Percentiles rank a stretch among this genome's conserved stretches.
Conservation (phyloP, 2,329 filamentous ascomycete genomes). For the Cadophora sp. region DNA sequence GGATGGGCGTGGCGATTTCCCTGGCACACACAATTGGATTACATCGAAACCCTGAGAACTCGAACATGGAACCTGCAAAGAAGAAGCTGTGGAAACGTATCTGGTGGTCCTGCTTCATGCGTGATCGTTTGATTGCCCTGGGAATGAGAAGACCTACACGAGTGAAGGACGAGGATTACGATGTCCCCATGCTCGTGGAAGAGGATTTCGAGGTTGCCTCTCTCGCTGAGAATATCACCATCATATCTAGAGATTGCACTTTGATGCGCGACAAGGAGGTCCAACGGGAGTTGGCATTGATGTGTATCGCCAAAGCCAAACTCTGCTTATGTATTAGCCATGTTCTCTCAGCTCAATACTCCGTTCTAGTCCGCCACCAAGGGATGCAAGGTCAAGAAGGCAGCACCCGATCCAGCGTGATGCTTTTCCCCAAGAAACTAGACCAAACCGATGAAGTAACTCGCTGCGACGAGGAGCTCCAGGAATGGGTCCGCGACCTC, state of each 20-base stretch:
- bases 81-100: conserved; percentile 92
- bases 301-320: conserved; percentile 93
- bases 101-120: conserved; percentile 98
- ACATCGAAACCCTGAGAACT: conserved; percentile 83
- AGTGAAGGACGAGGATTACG: conserved; percentile 92
- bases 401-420: conserved; percentile 75
- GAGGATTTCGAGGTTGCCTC: conserved; percentile 82
- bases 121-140: conserved; percentile 88
- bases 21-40: conserved; percentile 92
- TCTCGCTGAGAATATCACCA: conserved; percentile 70
- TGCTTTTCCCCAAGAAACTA: conserved; percentile 88
- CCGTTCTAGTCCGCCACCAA: conserved; percentile 84
- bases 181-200: conserved; percentile 87
- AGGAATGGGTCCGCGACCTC: conserved; percentile 77
- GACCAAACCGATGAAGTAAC: conserved; percentile 81
- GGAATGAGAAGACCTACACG: conserved; percentile 93
- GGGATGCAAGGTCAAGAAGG: conserved; percentile 78
- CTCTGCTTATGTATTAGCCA: conserved; percentile 89
- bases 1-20: conserved; percentile 96
- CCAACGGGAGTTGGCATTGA: conserved; percentile 79
- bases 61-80: conserved; percentile 74
- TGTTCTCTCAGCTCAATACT: conserved; percentile 91
- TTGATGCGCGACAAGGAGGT: conserved; percentile 73
- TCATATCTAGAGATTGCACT: conserved; percentile 73
- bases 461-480: conserved; percentile 79